These are phyloP conservation scores for Bondarzewia mesenterica DNA, from an alignment of 1,284 basidiomycete species.

Conservation along the genomic window DNA sequence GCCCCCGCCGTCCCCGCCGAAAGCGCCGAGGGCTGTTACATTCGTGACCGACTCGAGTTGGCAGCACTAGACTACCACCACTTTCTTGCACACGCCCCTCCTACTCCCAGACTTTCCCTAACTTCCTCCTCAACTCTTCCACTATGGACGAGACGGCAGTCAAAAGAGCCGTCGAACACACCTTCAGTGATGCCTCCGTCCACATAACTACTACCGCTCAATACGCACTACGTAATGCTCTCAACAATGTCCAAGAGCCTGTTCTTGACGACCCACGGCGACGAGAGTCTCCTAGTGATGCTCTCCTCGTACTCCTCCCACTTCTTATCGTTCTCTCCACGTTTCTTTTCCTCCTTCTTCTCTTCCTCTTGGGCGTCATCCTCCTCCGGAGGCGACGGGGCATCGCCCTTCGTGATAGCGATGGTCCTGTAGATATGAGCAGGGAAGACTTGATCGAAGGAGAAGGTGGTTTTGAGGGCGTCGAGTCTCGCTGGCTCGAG, in stretches of 20 bases:
- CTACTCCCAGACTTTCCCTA: neutral
- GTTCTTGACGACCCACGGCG: conserved; percentile 6
- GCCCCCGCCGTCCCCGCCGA: no score
- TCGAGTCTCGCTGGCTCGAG: conserved; percentile 94
- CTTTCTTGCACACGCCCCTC: no score
- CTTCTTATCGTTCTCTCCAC: conserved; percentile 89
- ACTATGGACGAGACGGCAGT: neutral
- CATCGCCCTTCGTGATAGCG: conserved; percentile 78
- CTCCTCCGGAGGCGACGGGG: conserved; percentile 75
- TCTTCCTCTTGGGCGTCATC: conserved; percentile 84
- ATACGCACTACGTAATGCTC: neutral
- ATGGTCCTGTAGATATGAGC: conserved; percentile 91
- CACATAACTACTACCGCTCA: neutral
- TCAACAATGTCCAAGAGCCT: neutral
- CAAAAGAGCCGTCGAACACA: neutral
- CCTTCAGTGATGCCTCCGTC: no score
- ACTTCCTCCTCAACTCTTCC: neutral
- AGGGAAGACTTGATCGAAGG: conserved; percentile 84
- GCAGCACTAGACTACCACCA: no score
- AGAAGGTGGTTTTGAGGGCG: conserved; percentile 85
- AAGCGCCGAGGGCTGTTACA: no score
- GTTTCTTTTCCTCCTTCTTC: conserved; percentile 84
- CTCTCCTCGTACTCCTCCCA: conserved; percentile 65
- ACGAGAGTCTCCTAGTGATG: conserved; percentile 19
- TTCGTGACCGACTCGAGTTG: no score